These are phyloP conservation scores for Kurtzmaniella natalensis DNA, from an alignment of 1,139 yeast genomes.

Conservation along the genomic window DNA sequence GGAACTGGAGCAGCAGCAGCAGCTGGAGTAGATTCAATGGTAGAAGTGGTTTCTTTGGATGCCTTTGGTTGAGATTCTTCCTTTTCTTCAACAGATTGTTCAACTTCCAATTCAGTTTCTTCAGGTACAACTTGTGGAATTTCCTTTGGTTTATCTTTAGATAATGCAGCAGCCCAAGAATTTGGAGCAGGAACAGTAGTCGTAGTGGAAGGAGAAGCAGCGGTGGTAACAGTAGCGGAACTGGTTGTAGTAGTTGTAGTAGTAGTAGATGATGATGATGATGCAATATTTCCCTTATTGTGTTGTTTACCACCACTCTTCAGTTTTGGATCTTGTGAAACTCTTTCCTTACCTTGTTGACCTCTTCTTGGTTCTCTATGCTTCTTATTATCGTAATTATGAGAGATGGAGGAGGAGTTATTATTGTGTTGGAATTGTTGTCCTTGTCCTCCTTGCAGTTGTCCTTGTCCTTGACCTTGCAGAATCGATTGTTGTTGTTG, in stretches of 20 bases:
- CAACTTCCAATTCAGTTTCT: slow-evolving; percentile 12
- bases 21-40: slow-evolving; percentile 10
- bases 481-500: slow-evolving; percentile 7
- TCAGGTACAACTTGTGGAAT: slow-evolving; percentile 18
- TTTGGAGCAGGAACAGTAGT: slow-evolving; percentile 17
- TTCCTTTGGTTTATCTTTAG: slow-evolving; percentile 34
- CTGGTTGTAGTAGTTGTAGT: slow-evolving; percentile 3
- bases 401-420: slow-evolving; percentile 4
- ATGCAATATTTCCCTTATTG: slow-evolving; percentile 3
- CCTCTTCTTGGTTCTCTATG: slow-evolving; percentile 8
- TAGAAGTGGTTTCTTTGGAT: slow-evolving; percentile 11
- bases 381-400: slow-evolving; percentile 9
- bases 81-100: slow-evolving; percentile 7
- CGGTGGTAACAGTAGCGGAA: slow-evolving; percentile 10
- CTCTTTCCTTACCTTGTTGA: slow-evolving; percentile 4
- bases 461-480: slow-evolving; percentile 8
- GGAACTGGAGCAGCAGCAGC: slow-evolving; percentile 11
- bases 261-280: not conserved
- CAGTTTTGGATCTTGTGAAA: slow-evolving; percentile 4
- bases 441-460: slow-evolving; percentile 3
- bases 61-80: slow-evolving; percentile 8
- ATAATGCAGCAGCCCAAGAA: slow-evolving; percentile 53
- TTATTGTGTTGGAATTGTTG: slow-evolving; percentile 2
- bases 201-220: slow-evolving; percentile 12
- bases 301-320: slow-evolving; percentile 10